Conservation (phyloP, 495 filamentous ascomycete genomes). For the Bacidia rubella region DNA sequence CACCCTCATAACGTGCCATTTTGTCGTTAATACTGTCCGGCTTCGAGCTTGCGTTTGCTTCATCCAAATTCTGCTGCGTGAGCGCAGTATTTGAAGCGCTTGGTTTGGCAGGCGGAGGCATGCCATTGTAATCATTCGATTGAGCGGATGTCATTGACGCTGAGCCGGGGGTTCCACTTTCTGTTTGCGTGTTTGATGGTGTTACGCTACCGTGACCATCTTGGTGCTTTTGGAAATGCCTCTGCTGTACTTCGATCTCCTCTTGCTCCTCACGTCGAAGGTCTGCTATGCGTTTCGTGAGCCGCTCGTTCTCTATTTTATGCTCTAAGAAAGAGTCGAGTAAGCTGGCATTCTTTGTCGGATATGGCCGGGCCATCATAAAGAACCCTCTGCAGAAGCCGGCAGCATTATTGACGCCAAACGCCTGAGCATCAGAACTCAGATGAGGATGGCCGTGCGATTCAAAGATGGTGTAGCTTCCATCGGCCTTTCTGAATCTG, state of each 20-base stretch:
- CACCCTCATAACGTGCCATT: conserved; percentile 60
- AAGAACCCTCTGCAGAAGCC: conserved; percentile 80
- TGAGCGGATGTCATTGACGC: conserved; percentile 18
- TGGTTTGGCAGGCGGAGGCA: conserved; percentile 60
- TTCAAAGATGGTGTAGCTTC: conserved; percentile 67
- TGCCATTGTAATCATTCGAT: conserved; percentile 32
- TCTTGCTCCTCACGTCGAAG: conserved; percentile 76
- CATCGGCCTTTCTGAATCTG: conserved; percentile 66
- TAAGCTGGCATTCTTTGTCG: conserved; percentile 68
- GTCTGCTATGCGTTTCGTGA: conserved; percentile 72
- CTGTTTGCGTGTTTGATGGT: conserved; percentile 34
- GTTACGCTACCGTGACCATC: conserved; percentile 41
- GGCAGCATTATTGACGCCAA: conserved; percentile 46
- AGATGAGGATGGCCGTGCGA: conserved; percentile 86
- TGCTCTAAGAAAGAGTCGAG: conserved; percentile 93
- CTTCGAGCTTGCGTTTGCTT: conserved; percentile 51
- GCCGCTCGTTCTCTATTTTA: conserved; percentile 90
- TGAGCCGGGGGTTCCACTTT: conserved; percentile 21
- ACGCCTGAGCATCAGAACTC: conserved; percentile 44
- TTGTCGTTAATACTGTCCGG: conserved; percentile 65
- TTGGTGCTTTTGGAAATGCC: conserved; percentile 37
- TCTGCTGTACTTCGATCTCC: conserved; percentile 44
- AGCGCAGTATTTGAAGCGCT: conserved; percentile 45
- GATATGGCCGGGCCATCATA: conserved; percentile 86
- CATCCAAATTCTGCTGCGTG: conserved; percentile 67